Conservation (phyloP, 2,329 filamentous ascomycete species). For the Helotiales sp. region DNA sequence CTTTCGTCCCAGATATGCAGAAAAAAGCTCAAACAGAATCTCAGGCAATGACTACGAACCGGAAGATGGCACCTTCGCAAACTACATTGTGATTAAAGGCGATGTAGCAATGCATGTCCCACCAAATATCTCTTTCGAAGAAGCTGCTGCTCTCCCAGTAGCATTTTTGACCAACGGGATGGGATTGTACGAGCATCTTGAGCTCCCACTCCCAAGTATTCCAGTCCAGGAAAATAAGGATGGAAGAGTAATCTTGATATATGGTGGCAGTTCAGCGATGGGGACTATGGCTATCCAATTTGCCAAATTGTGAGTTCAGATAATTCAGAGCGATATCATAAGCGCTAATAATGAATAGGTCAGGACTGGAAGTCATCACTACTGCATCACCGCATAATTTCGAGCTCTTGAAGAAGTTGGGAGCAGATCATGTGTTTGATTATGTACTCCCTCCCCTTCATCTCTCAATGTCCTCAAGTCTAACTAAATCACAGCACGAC, state of each 20-base stretch:
- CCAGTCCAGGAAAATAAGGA: slow-evolving; percentile 18
- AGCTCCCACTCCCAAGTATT: slow-evolving; percentile 24
- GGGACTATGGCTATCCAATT: slow-evolving; percentile 36
- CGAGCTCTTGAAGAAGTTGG: slow-evolving; percentile 44
- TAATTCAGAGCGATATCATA: slow-evolving; percentile 16
- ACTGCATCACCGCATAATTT: slow-evolving; percentile 48
- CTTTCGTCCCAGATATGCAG: background rate
- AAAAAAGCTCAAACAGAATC: background rate
- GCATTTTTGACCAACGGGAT: slow-evolving; percentile 21
- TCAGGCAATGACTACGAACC: slow-evolving; percentile 21
- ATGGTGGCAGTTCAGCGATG: slow-evolving; percentile 31
- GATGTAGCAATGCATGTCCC: slow-evolving; percentile 45
- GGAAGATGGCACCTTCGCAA: slow-evolving; percentile 27
- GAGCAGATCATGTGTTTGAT: slow-evolving; percentile 49
- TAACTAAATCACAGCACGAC: slow-evolving; percentile 30
- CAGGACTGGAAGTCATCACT: slow-evolving; percentile 34
- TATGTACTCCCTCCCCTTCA: slow-evolving; percentile 35
- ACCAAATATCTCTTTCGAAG: slow-evolving; percentile 42
- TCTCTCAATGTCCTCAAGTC: background rate
- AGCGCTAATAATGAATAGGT: slow-evolving; percentile 9
- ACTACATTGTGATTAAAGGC: slow-evolving; percentile 35
- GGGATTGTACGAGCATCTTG: slow-evolving; percentile 25
- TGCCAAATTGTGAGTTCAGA: slow-evolving; percentile 36
- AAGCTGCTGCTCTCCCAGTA: slow-evolving; percentile 39
- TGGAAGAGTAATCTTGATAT: slow-evolving; percentile 33